Conservation (phyloP, 495 filamentous ascomycete species). For the Acidiella bohemica region DNA sequence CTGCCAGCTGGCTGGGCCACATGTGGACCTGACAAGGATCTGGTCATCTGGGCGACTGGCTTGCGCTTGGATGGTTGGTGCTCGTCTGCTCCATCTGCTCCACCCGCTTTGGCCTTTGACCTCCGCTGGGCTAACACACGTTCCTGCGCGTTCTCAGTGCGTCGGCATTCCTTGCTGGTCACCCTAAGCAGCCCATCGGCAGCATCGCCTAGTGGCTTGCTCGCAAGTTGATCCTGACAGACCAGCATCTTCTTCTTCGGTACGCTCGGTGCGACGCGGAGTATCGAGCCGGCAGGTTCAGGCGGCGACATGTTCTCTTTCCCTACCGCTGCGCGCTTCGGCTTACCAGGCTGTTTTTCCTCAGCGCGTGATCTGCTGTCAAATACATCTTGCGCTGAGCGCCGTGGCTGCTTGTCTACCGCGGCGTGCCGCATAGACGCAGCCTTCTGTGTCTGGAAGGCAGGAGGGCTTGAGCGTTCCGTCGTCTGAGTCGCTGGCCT, state of each 20-base stretch:
- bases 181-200: neutral
- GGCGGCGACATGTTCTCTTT: too few relatives aligned
- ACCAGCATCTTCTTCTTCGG: slow-evolving; percentile 12
- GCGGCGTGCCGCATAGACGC: neutral
- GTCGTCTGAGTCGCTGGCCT: neutral
- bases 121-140: neutral
- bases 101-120: too few relatives aligned
- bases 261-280: slow-evolving; percentile 2
- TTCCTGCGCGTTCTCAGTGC: neutral
- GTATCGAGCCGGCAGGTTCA: neutral
- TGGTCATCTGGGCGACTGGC: too few relatives aligned
- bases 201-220: slow-evolving; percentile 1
- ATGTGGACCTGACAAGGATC: too few relatives aligned
- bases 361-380: too few relatives aligned
- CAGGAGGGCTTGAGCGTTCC: slow-evolving; percentile 12
- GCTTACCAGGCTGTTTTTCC: neutral
- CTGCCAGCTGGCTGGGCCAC: too few relatives aligned
- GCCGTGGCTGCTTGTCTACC: neutral
- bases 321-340: too few relatives aligned
- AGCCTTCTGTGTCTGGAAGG: slow-evolving; percentile 11
- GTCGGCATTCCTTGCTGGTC: too few relatives aligned
- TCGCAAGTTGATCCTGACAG: slow-evolving; percentile 12
- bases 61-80: too few relatives aligned
- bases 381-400: too few relatives aligned
- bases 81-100: too few relatives aligned